phyloP scores from a whole-genome alignment of 768 basidiomycete species.

The Pleurotus eryngii region DNA sequence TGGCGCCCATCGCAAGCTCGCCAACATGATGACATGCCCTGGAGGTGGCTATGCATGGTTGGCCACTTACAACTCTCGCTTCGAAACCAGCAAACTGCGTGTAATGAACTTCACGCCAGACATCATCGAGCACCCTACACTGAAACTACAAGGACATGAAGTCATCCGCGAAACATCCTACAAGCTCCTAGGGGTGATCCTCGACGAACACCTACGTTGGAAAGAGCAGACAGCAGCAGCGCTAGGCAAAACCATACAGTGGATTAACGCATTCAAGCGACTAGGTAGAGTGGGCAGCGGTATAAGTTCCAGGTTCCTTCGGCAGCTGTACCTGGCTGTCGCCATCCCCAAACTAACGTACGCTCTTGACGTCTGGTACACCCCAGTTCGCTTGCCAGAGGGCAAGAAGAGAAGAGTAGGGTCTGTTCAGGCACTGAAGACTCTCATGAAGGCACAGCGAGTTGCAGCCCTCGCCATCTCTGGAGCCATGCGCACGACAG shows the following conservation, averaged over 20 bases:
- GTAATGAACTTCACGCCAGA: slow-evolving; percentile 11
- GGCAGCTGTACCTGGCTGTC: slow-evolving; percentile 20
- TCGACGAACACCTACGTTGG: slow-evolving; percentile 17
- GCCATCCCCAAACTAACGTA: slow-evolving; percentile 23
- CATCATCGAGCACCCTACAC: slow-evolving; percentile 1
- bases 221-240: slow-evolving; percentile 12
- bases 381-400: slow-evolving; percentile 3
- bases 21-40: slow-evolving; percentile 12
- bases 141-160: slow-evolving; percentile 1
- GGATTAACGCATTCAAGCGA: not conserved
- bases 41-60: slow-evolving; percentile 17
- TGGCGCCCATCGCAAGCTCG: slow-evolving; percentile 2
- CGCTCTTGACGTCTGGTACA: slow-evolving; percentile 21
- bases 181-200: slow-evolving; percentile 25
- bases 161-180: slow-evolving; percentile 11
- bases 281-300: slow-evolving; percentile 14
- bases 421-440: slow-evolving; percentile 9
- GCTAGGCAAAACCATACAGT: not conserved
- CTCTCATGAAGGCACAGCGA: slow-evolving; percentile 15
- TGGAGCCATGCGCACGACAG: slow-evolving; percentile 18
- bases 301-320: slow-evolving; percentile 12
- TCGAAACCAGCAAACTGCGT: slow-evolving; percentile 17
- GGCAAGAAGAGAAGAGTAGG: slow-evolving; percentile 6
- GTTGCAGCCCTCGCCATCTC: slow-evolving; percentile 17
- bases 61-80: slow-evolving; percentile 15